phyloP scores from a whole-genome alignment of 768 basidiomycete species.

The Suillus occidentalis region DNA sequence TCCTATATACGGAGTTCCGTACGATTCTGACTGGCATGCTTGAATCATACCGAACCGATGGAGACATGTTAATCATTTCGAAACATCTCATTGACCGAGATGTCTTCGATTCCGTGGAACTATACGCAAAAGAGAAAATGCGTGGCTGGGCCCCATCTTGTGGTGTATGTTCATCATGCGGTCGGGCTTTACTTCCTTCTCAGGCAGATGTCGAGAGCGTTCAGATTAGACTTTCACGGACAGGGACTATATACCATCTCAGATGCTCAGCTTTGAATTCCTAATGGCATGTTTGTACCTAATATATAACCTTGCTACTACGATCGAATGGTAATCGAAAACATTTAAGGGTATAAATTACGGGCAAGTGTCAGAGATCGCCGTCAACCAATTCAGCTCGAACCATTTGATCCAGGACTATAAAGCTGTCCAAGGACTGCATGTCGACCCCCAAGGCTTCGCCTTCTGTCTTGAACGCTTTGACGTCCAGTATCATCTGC shows the following conservation, averaged over 20 bases:
- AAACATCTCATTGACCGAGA: conserved; percentile 81
- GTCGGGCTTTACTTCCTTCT: conserved; percentile 40
- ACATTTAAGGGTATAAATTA: background rate
- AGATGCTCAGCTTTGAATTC: conserved; percentile 35
- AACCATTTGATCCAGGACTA: conserved; percentile 60
- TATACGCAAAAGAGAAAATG: conserved; percentile 53
- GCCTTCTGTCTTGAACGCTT: conserved; percentile 81
- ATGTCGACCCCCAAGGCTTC: conserved; percentile 66
- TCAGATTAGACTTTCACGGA: conserved; percentile 52
- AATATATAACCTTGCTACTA: background rate
- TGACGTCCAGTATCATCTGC: conserved; percentile 85
- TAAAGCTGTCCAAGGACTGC: conserved; percentile 49
- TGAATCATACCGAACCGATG: conserved; percentile 90
- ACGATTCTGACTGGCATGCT: conserved; percentile 93
- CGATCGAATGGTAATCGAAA: background rate
- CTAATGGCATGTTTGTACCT: conserved; percentile 4
- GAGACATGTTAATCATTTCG: conserved; percentile 84
- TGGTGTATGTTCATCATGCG: conserved; percentile 55
- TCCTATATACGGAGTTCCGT: conserved; percentile 88
- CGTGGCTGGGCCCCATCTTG: conserved; percentile 61
- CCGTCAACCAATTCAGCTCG: conserved; percentile 41
- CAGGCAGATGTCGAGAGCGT: conserved; percentile 19
- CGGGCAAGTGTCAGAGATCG: conserved; percentile 8
- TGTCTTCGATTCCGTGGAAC: conserved; percentile 70
- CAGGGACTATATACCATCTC: conserved; percentile 60